Evolutionary conservation across 1,284 basidiomycete genomes (phyloP), one percentile per base, ranked within the genome.

Genomic region (Tylopilus orsonianus): DNA sequence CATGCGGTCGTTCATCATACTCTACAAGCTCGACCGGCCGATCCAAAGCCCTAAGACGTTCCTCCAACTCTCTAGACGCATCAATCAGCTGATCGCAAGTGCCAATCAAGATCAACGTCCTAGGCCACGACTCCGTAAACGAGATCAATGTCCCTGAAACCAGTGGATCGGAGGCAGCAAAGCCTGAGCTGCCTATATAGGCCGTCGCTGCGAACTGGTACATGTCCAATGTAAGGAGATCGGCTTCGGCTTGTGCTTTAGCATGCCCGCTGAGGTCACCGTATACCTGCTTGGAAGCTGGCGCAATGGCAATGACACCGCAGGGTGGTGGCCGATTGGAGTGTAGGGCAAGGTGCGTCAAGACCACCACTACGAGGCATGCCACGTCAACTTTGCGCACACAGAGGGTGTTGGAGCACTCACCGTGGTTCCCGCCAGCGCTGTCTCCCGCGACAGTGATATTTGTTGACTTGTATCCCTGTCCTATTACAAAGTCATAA

Each of bases 391-490:
- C 14, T 29, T 5, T 5, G 18, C 16, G 16, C 22, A 19, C n/a
- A 6, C n/a, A 2, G 5, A 10, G 24, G 23, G 4, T 2, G 22
- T 41, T 18, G 9, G 22, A 14, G 20, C 14, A 35, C 37, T 13
- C 10, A 56, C 49, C 56, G 3, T 43, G 42, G 8, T 55, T 55
- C 8, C 55, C 57, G 6, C 55, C 57, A 16, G 55, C 55, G 22
- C 57, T 54, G 22, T 57, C 57, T 3, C 57, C 57, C 2, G 41
- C 32, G 10, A 57, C 30, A 12, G 30, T 30, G 14, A 57, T 46
- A 8, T 57, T 59, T 3, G 45, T 23, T 7, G 55, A 18, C 2
- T 34, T 32, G 43, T 57, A 54, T 38, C 57, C 56, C 42, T 42
- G 41, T 5, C 14, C 6, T 13, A 57, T 46, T 4, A 51, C 14